A percentile compares a stretch with the other conserved stretches of the same genome.
phyloP scores from a whole-genome alignment of 139 green algal species.

The Chlorella ohadii region DNA sequence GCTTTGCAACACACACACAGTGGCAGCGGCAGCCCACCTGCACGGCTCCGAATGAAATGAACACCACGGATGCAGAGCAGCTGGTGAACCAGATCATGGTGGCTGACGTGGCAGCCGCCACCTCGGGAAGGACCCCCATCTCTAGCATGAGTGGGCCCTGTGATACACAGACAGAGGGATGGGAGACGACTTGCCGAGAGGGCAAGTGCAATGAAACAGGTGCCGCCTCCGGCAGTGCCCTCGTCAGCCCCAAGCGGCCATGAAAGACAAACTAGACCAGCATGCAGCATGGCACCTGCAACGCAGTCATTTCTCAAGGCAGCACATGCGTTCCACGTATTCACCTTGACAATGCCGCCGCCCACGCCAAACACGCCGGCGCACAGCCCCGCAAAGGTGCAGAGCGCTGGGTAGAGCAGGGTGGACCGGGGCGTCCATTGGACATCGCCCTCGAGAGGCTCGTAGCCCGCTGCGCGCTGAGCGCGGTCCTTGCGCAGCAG shows the following conservation, averaged over 20 bases:
- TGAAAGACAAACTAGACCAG: too few species aligned
- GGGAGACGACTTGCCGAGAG: too few species aligned
- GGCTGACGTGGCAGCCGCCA: constrained; percentile 65
- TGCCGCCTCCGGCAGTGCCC: too few species aligned
- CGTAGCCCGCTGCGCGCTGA: background rate
- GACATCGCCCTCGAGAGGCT: constrained; percentile 44
- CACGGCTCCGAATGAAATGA: constrained; percentile 59
- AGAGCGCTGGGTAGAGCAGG: constrained; percentile 64
- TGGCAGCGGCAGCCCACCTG: background rate
- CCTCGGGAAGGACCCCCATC: constrained; percentile 66
- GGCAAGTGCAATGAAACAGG: too few species aligned
- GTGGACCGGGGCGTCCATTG: constrained; percentile 55
- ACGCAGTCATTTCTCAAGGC: too few species aligned
- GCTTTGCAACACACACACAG: background rate
- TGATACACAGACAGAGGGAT: too few species aligned
- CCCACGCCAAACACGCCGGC: constrained; percentile 75
- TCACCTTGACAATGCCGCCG: constrained; percentile 71
- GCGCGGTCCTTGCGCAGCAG: constrained; percentile 9
- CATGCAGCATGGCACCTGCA: too few species aligned
- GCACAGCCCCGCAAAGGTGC: constrained; percentile 64
- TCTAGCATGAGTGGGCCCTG: constrained; percentile 68
- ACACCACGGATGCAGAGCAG: constrained; percentile 57
- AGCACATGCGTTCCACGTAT: background rate
- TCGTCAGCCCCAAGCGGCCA: too few species aligned
- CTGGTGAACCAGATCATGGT: constrained; percentile 69